Evolutionary conservation across 768 basidiomycete genomes (phyloP), one percentile per base, ranked within the genome.

Genomic region (Termitomyces sp.): DNA sequence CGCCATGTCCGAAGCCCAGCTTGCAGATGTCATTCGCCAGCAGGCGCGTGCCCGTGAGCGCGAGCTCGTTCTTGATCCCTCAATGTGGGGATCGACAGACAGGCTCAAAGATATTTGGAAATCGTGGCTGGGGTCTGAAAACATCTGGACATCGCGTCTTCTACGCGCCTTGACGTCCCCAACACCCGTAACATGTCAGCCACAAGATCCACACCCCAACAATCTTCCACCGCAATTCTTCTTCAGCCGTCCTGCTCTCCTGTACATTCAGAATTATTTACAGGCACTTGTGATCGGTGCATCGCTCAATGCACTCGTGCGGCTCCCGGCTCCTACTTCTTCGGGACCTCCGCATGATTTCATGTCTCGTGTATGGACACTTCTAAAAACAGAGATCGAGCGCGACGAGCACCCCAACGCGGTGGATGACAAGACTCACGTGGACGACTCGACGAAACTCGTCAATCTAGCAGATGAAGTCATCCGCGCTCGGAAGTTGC

Each of bases 381-480:
- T 89, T 11, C 77, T 90, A 21, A 76, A 76, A 58, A 69, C 74
- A 17, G 86, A 88, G 61, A 78, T 88, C 43, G 75, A 76, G 57
- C 69, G 51, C 32, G 55, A 71, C 41, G 69, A 69, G 37, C 52
- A 60, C 5, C 25, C 32, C 21, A 37, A 41, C 19, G 23, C 48
- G 5, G 27, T 6, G 43, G 57, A 42, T 27, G 52, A 49, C 2
- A 5, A 51, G 23, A 50, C 17, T 8, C 11, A 3, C 8, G 49
- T 11, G 28, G 37, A 39, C 25, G 49, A 40, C 27, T 64, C 69
- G 39, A 84, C 83, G 17, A 87, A 85, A 63, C 66, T 89, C 37
- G 66, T 83, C 45, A 84, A 90, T 65, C 79, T 91, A 25, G 86
- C 84, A 0, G 89, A 90, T 63, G 89, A 91, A 65, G 82, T 90